Base-by-base conservation (phyloP, 139 green algal species). In the Tetradesmus lagerheimii region DNA sequence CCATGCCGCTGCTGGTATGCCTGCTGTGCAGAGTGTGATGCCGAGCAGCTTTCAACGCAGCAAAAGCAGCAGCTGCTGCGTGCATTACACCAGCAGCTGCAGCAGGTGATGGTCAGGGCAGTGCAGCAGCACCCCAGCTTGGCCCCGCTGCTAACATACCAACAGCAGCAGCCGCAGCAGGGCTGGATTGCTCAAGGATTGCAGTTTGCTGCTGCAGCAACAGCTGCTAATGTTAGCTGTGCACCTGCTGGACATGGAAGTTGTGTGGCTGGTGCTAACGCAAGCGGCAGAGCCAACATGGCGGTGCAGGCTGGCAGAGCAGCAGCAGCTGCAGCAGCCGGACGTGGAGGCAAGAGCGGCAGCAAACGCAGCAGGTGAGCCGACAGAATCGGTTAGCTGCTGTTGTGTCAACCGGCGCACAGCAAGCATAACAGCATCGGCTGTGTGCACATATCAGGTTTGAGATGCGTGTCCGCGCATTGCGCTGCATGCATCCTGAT, bases 1-100 rank as follows among this genome's bases (percentile, higher is more conserved):
- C 31, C 0, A 39, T 6, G 80, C 29, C 37, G 41, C 43, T 85
- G 47, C 6, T 76, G 14, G 27, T 35, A 12, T 35, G 12, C 15
- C 64, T 76, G 64, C 29, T 8, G 4, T 80, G 8, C 93, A 96
- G 94, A 90, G 14, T 89, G 76, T 20, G 91, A 94, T 41, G 66
- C 75, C 4, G 38, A 90, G n/a, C 25, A 78, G 29, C 88, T 97
- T 45, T 89, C 75, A 6, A 74, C 74, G 5, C 84, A 91, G 14
- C 82, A 96, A 50, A 94, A 95, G 78, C 4, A 96, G 27, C 82
- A 75, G 57, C 85, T 97, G 81, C 92, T 97, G 18, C 86, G 89
- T 47, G 84, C 91, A 23, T 92, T 97, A 53, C 94, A 93, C 39
- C 80, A 85, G 34, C 91, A 89, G 20, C 89, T 96, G 53, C 76